Evolutionary conservation across 208 protist species (phyloP).

Genomic region (Crithidia thermophila): DNA sequence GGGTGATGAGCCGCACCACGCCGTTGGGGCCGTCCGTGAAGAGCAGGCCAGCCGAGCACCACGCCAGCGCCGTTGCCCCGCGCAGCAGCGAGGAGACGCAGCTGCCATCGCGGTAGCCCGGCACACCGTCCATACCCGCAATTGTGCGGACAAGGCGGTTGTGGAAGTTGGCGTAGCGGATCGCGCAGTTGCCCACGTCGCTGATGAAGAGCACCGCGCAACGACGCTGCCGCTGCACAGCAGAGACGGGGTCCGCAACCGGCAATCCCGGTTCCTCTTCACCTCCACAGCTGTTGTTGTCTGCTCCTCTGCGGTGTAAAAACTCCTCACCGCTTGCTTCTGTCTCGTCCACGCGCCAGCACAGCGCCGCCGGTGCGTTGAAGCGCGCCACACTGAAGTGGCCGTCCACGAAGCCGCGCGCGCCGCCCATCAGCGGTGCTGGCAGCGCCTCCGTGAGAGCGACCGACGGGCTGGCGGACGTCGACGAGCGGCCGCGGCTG

Average conservation of each 20-base stretch:
- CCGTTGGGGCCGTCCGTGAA: constrained; percentile 71
- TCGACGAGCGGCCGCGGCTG: constrained; percentile 16
- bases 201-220: constrained; percentile 78
- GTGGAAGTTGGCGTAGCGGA: constrained; percentile 70
- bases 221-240: neutral
- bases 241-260: neutral
- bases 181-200: constrained; percentile 74
- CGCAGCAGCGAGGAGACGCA: constrained; percentile 51
- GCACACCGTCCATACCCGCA: constrained; percentile 60
- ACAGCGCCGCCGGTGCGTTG: constrained; percentile 59
- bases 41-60: constrained; percentile 60
- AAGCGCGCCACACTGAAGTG: constrained; percentile 73
- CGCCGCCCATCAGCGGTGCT: constrained; percentile 48
- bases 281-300: too few relatives aligned
- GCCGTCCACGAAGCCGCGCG: constrained; percentile 70
- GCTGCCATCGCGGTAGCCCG: constrained; percentile 80
- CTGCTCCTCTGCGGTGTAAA: too few relatives aligned
- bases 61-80: constrained; percentile 56
- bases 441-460: constrained; percentile 25
- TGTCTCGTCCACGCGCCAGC: constrained; percentile 58
- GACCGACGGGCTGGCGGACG: constrained; percentile 22
- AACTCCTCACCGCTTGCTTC: neutral
- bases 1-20: constrained; percentile 66
- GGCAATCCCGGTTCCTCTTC: neutral
- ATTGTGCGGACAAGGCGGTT: constrained; percentile 73